Percentiles rank a stretch among this genome's conserved stretches.
Evolutionary conservation across 2,329 filamentous ascomycete genomes (phyloP).

Genomic region (Myotisia sp.): DNA sequence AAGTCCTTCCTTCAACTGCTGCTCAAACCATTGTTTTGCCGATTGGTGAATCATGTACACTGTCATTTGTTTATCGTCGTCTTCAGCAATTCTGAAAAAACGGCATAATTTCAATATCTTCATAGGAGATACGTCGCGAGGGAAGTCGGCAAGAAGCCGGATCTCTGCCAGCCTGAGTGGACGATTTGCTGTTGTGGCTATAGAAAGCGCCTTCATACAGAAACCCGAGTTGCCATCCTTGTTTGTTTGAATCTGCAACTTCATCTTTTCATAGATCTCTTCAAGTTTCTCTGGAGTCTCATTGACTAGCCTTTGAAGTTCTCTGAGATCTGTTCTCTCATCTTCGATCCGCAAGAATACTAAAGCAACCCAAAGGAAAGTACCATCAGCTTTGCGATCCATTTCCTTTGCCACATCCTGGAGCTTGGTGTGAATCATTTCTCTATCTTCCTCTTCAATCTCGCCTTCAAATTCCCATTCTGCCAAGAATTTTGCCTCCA

Average conservation of each 20-base stretch:
- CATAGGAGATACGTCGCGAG: not conserved
- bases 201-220: slow-evolving; percentile 24
- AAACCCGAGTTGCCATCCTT: slow-evolving; percentile 18
- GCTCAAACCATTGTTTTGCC: slow-evolving; percentile 17
- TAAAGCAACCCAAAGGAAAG: slow-evolving; percentile 29
- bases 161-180: slow-evolving; percentile 28
- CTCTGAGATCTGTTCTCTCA: not conserved
- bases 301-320: slow-evolving; percentile 12
- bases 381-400: slow-evolving; percentile 16
- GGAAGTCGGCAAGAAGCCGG: slow-evolving; percentile 13
- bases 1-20: too few relatives aligned
- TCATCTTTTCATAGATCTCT: slow-evolving; percentile 16
- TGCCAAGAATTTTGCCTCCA: too few relatives aligned
- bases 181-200: slow-evolving; percentile 20
- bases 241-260: slow-evolving; percentile 17
- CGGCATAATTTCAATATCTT: slow-evolving; percentile 15
- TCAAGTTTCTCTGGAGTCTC: slow-evolving; percentile 12
- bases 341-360: slow-evolving; percentile 20
- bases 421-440: too few relatives aligned
- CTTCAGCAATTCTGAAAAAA: slow-evolving; percentile 15
- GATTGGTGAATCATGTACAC: slow-evolving; percentile 20
- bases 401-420: slow-evolving; percentile 1
- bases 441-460: too few relatives aligned
- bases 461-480: too few relatives aligned
- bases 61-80: too few relatives aligned